Evolutionary conservation across 2,329 filamentous ascomycete genomes (phyloP), one percentile per base, ranked within the genome.

Genomic region (Cryphonectria carpinicola): DNA sequence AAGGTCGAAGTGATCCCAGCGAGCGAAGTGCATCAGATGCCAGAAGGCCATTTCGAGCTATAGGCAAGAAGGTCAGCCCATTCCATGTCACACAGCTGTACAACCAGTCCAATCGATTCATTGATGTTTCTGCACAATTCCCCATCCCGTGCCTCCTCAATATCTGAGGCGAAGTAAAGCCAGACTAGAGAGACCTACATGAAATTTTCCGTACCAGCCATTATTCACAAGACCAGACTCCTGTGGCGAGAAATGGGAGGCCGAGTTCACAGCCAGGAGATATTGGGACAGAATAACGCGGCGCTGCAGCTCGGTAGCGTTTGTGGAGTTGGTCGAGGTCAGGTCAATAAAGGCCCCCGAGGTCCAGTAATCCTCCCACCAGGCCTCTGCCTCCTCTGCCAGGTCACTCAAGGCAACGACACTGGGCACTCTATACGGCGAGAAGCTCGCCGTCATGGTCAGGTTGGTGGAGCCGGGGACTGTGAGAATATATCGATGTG

Each of bases 161-260:
- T 32, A 32, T 8, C 5, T 7, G 25, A 32, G 6, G 61, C 7
- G 14, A 14, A 43, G 10, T 10, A 13, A 46, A 46, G 25, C 22
- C 39, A 14, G 25, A 49, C 14, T 35, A 1, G 43, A 35, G 35
- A 13, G 25, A 73, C 78, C 76, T 74, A 80, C 79, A 71, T 87
- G 86, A 72, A 87, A 87, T 69, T 88, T 88, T 19, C 86, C 86
- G 71, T 86, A 86, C 85, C 86, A 88, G 28, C 85, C 83, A 75
- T 88, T 86, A 73, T 87, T 87, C 14, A 85, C 83, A 8, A 87
- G 79, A 8, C 85, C 85, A 60, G 75, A 77, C 58, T 78, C 77
- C 76, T 88, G 85, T 0, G 85, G 81, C 0, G 84, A 82, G 70
- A 83, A 81, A 60, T 79, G 78, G 1, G 84, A 85, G 32, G 85